Conservation (phyloP, 495 filamentous ascomycete genomes). For the Penicillium samsonianum region DNA sequence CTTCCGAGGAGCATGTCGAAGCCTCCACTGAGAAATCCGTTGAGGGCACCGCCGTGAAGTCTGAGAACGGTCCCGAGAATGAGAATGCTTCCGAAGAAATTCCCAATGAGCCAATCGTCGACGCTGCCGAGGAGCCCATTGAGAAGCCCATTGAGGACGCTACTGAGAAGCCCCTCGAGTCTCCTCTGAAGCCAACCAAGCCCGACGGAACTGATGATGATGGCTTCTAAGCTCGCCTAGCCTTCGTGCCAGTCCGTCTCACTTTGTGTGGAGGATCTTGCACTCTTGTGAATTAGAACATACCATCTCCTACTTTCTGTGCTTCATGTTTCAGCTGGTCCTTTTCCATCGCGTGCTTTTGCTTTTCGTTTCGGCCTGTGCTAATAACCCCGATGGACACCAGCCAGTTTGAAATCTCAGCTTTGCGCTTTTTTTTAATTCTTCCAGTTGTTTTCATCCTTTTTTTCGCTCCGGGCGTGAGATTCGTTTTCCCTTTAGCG, state of each 20-base stretch:
- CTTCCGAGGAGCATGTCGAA: too few relatives aligned
- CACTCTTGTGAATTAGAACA: background rate
- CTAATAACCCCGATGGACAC: background rate
- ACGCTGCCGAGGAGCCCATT: too few relatives aligned
- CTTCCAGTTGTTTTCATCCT: background rate
- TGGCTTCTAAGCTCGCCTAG: background rate
- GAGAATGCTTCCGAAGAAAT: background rate
- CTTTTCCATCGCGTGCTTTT: background rate
- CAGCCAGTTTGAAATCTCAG: background rate
- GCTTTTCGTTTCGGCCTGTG: background rate
- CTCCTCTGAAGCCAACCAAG: background rate
- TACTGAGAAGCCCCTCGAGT: slow-evolving; percentile 29
- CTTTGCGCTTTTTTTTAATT: background rate
- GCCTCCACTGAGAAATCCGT: background rate
- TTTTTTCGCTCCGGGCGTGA: background rate
- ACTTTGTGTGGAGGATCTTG: background rate
- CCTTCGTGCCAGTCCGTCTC: background rate
- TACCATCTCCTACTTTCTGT: background rate
- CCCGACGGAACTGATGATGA: background rate
- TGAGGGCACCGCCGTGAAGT: background rate
- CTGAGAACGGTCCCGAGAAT: background rate
- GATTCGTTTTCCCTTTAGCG: background rate
- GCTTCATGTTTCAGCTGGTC: background rate
- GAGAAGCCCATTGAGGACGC: background rate
- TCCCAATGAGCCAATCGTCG: background rate